A percentile compares a stretch with the other conserved stretches of the same genome.
Evolutionary conservation across 2,329 filamentous ascomycete genomes (phyloP).

Genomic region (Fusarium mundagurra): DNA sequence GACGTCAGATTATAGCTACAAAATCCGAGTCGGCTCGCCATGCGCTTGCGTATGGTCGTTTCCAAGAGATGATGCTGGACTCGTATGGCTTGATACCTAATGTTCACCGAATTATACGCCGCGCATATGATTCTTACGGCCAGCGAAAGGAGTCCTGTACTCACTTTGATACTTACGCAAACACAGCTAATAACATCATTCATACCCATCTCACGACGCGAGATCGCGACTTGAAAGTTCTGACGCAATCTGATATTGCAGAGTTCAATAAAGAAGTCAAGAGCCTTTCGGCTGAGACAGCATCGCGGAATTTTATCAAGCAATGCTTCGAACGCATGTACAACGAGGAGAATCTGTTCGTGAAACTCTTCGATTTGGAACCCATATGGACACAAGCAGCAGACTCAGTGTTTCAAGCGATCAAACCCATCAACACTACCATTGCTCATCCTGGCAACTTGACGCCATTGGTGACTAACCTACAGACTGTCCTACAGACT

Average conservation of each 20-base stretch:
- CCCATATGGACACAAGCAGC: conserved; percentile 60
- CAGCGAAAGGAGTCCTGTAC: conserved; percentile 53
- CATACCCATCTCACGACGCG: conserved; percentile 62
- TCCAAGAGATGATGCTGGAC: conserved; percentile 66
- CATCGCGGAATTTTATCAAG: conserved; percentile 67
- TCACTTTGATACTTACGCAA: conserved; percentile 63
- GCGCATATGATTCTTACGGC: conserved; percentile 63
- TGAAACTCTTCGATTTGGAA: conserved; percentile 65
- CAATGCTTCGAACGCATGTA: conserved; percentile 68
- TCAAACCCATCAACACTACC: conserved; percentile 61
- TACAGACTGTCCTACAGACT: conserved; percentile 60
- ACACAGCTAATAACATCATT: conserved; percentile 64
- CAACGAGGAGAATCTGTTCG: conserved; percentile 63
- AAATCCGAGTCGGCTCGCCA: conserved; percentile 69
- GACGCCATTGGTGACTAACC: conserved; percentile 58
- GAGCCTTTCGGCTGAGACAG: conserved; percentile 61
- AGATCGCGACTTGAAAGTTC: conserved; percentile 62
- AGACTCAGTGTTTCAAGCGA: conserved; percentile 60
- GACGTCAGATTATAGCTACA: conserved; percentile 62
- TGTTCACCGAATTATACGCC: conserved; percentile 61
- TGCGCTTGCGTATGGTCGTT: conserved; percentile 68
- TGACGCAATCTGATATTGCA: conserved; percentile 64
- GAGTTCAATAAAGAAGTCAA: conserved; percentile 64
- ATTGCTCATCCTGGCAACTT: conserved; percentile 65
- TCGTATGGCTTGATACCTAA: conserved; percentile 67